Conservation (phyloP, 2,329 filamentous ascomycete genomes). For the Nemania diffusa region DNA sequence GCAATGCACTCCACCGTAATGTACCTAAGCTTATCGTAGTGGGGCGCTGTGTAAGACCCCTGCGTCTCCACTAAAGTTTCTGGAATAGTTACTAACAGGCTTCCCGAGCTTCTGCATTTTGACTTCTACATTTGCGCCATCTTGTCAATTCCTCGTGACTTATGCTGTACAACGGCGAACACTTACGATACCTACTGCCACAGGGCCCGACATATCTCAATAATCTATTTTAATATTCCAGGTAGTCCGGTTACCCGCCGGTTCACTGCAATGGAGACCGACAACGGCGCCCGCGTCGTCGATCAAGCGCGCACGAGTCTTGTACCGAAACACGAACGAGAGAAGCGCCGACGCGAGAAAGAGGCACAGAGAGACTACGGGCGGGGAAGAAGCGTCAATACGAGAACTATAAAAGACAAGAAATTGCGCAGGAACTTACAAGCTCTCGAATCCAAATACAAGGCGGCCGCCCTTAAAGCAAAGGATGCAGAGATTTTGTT, state of each 20-base stretch:
- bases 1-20: slow-evolving; percentile 4
- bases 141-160: neutral
- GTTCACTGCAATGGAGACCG: slow-evolving; percentile 39
- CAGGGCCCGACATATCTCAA: neutral
- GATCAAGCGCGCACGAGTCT: slow-evolving; percentile 63
- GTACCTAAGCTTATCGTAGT: slow-evolving; percentile 23
- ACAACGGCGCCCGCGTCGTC: slow-evolving; percentile 65
- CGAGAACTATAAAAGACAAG: slow-evolving; percentile 83
- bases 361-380: slow-evolving; percentile 83
- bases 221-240: too few species aligned
- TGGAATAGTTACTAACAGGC: slow-evolving; percentile 15
- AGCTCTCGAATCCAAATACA: slow-evolving; percentile 82
- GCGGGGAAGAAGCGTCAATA: slow-evolving; percentile 78
- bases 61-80: slow-evolving; percentile 38
- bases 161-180: neutral
- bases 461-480: slow-evolving; percentile 81
- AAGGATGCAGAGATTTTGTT: slow-evolving; percentile 96
- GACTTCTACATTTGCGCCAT: slow-evolving; percentile 25
- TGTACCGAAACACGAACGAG: slow-evolving; percentile 60
- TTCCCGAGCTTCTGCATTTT: slow-evolving; percentile 15
- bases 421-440: slow-evolving; percentile 86
- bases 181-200: neutral
- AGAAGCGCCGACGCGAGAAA: slow-evolving; percentile 63
- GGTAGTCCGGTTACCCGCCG: too few species aligned
- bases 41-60: slow-evolving; percentile 17